phyloP scores from a whole-genome alignment of 495 filamentous ascomycete species.

The Aspergillus bertholletiae region DNA sequence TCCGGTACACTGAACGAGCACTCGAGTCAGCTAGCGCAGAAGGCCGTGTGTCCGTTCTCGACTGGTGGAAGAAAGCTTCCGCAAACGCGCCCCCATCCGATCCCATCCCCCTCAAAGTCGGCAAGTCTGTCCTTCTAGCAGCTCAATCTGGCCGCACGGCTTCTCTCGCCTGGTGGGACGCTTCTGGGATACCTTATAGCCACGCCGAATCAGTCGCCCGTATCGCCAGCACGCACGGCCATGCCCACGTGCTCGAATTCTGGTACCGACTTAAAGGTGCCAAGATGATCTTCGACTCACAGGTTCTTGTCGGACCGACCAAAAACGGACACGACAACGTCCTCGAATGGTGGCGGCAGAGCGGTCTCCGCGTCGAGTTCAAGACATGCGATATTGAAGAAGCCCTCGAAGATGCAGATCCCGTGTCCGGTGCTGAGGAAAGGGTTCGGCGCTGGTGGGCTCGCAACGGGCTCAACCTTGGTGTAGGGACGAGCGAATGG shows the following conservation, averaged over 20 bases:
- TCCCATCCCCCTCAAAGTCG: conserved; percentile 64
- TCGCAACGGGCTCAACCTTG: conserved; percentile 81
- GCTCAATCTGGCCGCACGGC: conserved; percentile 71
- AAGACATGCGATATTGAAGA: conserved; percentile 95
- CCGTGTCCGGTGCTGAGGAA: conserved; percentile 56
- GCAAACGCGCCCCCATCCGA: conserved; percentile 20
- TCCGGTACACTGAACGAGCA: conserved; percentile 80
- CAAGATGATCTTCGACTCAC: conserved; percentile 84
- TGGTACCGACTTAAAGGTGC: conserved; percentile 77
- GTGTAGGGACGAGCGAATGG: conserved; percentile 86
- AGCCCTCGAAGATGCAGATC: conserved; percentile 80
- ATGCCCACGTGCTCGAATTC: conserved; percentile 76
- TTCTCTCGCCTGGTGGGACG: conserved; percentile 79
- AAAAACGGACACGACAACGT: conserved; percentile 81
- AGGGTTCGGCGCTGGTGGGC: conserved; percentile 84
- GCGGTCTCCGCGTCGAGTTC: conserved; percentile 77
- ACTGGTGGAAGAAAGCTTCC: conserved; percentile 81
- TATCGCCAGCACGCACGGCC: conserved; percentile 80
- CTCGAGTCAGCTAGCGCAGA: conserved; percentile 81
- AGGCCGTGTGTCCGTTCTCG: conserved; percentile 76
- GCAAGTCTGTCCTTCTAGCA: conserved; percentile 74
- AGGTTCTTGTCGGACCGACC: conserved; percentile 83
- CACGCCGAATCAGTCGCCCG: conserved; percentile 76
- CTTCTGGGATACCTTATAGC: conserved; percentile 67
- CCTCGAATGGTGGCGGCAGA: conserved; percentile 86